These are phyloP conservation scores for Trichoderma gamsii DNA, from an alignment of 495 filamentous ascomycete genomes.

Conservation along the genomic window DNA sequence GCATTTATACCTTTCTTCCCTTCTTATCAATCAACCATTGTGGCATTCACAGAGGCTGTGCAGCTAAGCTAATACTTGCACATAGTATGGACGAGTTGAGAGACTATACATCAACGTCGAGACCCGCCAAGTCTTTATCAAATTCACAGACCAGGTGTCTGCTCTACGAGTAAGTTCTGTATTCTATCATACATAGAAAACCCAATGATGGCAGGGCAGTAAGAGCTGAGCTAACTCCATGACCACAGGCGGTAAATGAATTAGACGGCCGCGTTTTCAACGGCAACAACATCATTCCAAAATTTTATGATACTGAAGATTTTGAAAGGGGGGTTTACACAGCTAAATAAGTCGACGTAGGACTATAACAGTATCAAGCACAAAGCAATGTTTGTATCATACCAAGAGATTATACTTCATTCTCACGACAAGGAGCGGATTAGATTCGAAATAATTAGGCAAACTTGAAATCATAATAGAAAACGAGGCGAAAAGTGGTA, in stretches of 20 bases:
- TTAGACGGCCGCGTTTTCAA: constrained; percentile 80
- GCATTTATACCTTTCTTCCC: constrained; percentile 21
- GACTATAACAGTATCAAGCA: not conserved
- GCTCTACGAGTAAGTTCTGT: constrained; percentile 64
- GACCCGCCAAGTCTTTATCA: constrained; percentile 69
- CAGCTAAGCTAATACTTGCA: not conserved
- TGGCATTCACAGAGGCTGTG: not conserved
- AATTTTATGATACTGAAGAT: constrained; percentile 72
- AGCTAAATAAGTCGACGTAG: not conserved
- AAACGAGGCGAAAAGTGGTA: constrained; percentile 4
- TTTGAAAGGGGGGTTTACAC: constrained; percentile 68
- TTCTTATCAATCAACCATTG: not conserved
- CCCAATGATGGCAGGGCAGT: not conserved
- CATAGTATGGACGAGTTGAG: constrained; percentile 78
- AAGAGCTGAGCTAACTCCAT: not conserved
- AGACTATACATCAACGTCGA: constrained; percentile 64
- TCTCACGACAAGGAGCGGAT: not conserved
- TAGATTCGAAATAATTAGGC: not conserved
- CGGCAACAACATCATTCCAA: constrained; percentile 70
- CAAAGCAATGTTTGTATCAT: not conserved
- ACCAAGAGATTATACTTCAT: not conserved
- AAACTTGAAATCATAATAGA: not conserved
- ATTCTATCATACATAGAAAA: not conserved
- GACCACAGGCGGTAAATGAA: constrained; percentile 73
- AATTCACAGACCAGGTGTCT: constrained; percentile 75